These are phyloP conservation scores for Daphne laureola DNA, from an alignment of 441 rosid genomes.

Conservation along the genomic window DNA sequence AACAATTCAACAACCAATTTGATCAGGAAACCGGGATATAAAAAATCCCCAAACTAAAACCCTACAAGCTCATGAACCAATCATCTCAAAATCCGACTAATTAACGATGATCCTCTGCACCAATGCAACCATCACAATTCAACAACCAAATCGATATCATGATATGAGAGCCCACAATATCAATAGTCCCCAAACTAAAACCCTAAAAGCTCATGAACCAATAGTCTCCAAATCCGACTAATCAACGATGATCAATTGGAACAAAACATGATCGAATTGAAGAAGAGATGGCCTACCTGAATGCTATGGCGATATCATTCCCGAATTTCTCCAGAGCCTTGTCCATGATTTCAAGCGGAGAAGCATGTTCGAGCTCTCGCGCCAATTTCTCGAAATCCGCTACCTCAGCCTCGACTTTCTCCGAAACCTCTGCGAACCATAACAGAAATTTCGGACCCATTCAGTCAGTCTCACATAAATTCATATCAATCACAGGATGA, in stretches of 20 bases:
- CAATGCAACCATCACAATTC: slow-evolving; percentile 18
- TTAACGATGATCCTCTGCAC: slow-evolving; percentile 41
- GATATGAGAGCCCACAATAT: too few species aligned
- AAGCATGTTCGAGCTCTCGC: neutral
- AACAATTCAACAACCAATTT: too few species aligned
- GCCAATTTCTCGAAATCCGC: slow-evolving; percentile 3
- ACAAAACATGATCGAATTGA: too few species aligned
- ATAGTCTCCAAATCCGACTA: too few species aligned
- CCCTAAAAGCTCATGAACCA: neutral
- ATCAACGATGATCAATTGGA: too few species aligned
- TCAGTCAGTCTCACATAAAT: neutral
- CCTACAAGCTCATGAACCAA: neutral
- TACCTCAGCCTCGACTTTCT: slow-evolving; percentile 29
- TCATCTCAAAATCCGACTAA: too few species aligned
- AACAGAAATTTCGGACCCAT: neutral
- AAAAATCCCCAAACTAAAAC: too few species aligned
- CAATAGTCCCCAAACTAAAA: too few species aligned
- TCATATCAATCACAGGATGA: too few species aligned
- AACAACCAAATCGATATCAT: too few species aligned
- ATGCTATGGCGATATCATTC: slow-evolving; percentile 82
- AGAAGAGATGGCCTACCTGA: slow-evolving; percentile 41
- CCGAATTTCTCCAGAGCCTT: slow-evolving; percentile 77
- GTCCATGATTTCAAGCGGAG: slow-evolving; percentile 51
- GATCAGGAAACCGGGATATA: too few species aligned
- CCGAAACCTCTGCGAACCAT: slow-evolving; percentile 36